Base-by-base conservation (phyloP, 1,139 yeast species). In the Zygotorulaspora mrakii region DNA sequence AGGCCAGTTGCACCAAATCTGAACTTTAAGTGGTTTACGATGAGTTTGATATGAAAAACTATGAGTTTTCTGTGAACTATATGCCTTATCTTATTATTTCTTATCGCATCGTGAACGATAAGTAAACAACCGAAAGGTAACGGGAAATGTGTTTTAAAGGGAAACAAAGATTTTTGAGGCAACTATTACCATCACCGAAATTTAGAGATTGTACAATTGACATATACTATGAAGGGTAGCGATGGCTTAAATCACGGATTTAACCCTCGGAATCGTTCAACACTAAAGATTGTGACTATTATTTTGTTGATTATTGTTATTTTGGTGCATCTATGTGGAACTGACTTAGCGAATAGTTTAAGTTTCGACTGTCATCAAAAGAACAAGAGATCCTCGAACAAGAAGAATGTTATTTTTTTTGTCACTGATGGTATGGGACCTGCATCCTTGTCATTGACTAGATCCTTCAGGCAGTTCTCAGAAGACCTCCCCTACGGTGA, bases 381-480 rank as follows among this genome's bases (percentile, higher is more conserved):
- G 4, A 11, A 4, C 2, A 27, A 30, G n/a, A 35, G 11, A 10
- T 22, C 34, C 9, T 25, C 27, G 1, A 14, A 5, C 28, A 71
- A 70, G 59, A 77, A 75, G 54, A 86, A 86, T 53, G 73, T 86
- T 39, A 82, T 87, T 35, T 83, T 87, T 68, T 79, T 86, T 77
- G 94, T 87, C 14, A 81, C 94, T 2, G 96, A 87, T 61, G 95
- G 96, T 17, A 85, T 86, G 82, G 95, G 95, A 0, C 94, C 95
- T 1, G 82, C 94, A 0, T 79, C 91, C 2, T 61, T 86, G 45
- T 78, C 88, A 5, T 65, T 86, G 57, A 79, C 95, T 1, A 73
- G 95, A 51, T 74, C 81, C 13, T 86, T 73, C 65, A 71, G 73
- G 42, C 94, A 85, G 59, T 66, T 62, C 49, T 65, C 75, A 35